Evolutionary conservation across 2,329 filamentous ascomycete species (phyloP), one percentile per base, ranked within the genome.

Genomic region (Trichoderma lentiforme): DNA sequence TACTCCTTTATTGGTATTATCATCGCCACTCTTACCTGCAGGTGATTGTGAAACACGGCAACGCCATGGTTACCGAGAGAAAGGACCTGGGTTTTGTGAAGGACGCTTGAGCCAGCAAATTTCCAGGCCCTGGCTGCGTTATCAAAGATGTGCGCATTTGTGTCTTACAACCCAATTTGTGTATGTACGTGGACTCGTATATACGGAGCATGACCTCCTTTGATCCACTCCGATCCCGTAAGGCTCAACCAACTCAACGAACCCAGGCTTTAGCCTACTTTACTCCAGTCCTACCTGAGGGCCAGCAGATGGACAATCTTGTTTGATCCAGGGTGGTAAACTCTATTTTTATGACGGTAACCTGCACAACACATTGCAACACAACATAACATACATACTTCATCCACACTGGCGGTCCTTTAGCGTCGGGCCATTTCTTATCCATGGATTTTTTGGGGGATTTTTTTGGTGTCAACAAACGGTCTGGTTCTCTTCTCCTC

Each of bases 71-170:
- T 69, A 34, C 56, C 66, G 56, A 61, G 53, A 62, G 24, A 7
- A 24, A 62, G 61, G 61, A 26, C 62, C 53, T 51, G 39, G 26
- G 15, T 36, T 60, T 30, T 39, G 47, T 57, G 58, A 68, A 72
- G 64, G 70, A 72, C 51, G 53, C 70, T 63, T 68, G 66, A 69
- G 66, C 66, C 66, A 69, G 47, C 66, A 69, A 69, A 69, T 69
- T 69, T 69, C 66, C 63, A 30, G 60, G 66, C 66, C 66, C 66
- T 62, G 36, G 66, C 56, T 24, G 56, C 36, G 56, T 69, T 24
- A 51, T 69, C 66, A 69, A 61, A 69, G 39, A 36, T 69, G 66
- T 69, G 66, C 57, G 30, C n/a, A n/a, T 61, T 60, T 51, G 11
- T 69, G 66, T 69, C 66, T 69, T 69, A 57, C 66, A 51, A 61